Evolutionary conservation across 1,284 basidiomycete species (phyloP), one percentile per base, ranked within the genome.

Genomic region (Pseudozyma pruni): DNA sequence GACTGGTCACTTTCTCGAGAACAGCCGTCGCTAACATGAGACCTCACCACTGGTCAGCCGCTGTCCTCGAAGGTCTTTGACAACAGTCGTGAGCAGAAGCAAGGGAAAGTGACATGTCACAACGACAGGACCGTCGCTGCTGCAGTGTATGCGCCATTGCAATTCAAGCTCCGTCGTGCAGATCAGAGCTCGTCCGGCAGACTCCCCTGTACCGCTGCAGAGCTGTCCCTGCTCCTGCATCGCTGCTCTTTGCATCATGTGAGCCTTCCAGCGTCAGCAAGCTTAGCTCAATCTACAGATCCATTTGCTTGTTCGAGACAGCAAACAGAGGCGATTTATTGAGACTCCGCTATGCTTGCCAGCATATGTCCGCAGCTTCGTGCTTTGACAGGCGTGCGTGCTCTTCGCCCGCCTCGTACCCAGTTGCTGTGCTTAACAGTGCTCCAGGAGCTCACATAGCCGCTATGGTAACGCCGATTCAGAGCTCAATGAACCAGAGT

Each of bases 51-150:
- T n/a, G n/a, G n/a, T n/a, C n/a, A n/a, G n/a, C n/a, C n/a, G n/a
- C n/a, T n/a, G n/a, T n/a, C n/a, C n/a, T n/a, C n/a, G n/a, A n/a
- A n/a, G n/a, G n/a, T n/a, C n/a, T n/a, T n/a, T 4, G 40, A 14
- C 8, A 19, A 29, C 42, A 32, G 19, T 29, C 29, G 19, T 14
- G 27, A 40, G 16, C 29, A 23, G 27, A 19, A 11, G 17, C 37
- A 37, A 33, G 29, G 38, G 23, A 49, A 32, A 40, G 27, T 33
- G 47, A 49, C 20, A 31, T 6, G 32, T 49, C 47, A 49, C 19
- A 49, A 40, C 32, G 38, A 6, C 11, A 6, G 11, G 7, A 29
- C 11, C 27, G 7, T 29, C 27, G 11, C 33, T 47, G 22, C n/a
- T 38, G 45, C 34, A 38, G n/a, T 23, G 14, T 47, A 22, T 47